A percentile compares a stretch with the other conserved stretches of the same genome.
Conservation (phyloP, 345 rosid species). For the Arabidopsis arenosa region DNA sequence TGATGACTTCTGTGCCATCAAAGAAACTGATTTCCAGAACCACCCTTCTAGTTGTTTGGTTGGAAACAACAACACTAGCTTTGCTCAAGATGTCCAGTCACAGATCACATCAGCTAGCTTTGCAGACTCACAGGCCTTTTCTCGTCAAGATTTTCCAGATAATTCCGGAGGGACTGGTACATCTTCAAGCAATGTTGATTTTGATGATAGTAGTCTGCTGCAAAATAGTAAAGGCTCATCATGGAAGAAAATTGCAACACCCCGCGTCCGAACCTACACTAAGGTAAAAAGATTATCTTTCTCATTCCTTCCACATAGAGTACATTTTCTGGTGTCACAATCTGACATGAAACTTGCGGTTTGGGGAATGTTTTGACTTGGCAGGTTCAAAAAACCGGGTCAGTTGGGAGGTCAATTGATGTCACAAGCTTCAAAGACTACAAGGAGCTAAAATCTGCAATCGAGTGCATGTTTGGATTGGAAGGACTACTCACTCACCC, state of each 20-base stretch:
- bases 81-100: slow-evolving; percentile 84
- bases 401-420: slow-evolving; percentile 96
- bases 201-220: slow-evolving; percentile 74
- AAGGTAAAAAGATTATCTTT: slow-evolving; percentile 54
- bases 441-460: slow-evolving; percentile 77
- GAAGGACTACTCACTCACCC: slow-evolving; percentile 84
- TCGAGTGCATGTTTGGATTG: slow-evolving; percentile 94
- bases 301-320: background rate
- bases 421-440: slow-evolving; percentile 86
- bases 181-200: slow-evolving; percentile 86
- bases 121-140: slow-evolving; percentile 79
- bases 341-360: slow-evolving; percentile 18
- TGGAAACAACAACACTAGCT: slow-evolving; percentile 66
- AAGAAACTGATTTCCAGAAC: slow-evolving; percentile 70
- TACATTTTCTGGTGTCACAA: background rate
- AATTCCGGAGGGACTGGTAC: slow-evolving; percentile 78
- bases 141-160: slow-evolving; percentile 80
- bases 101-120: slow-evolving; percentile 92
- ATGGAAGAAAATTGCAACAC: slow-evolving; percentile 77
- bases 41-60: slow-evolving; percentile 74
- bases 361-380: slow-evolving; percentile 16
- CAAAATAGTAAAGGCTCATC: slow-evolving; percentile 64
- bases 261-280: slow-evolving; percentile 86
- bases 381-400: slow-evolving; percentile 97
- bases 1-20: slow-evolving; percentile 72